These are phyloP conservation scores for Glomus cerebriforme DNA, from an alignment of 192 early-diverging fungal species.

Conservation along the genomic window DNA sequence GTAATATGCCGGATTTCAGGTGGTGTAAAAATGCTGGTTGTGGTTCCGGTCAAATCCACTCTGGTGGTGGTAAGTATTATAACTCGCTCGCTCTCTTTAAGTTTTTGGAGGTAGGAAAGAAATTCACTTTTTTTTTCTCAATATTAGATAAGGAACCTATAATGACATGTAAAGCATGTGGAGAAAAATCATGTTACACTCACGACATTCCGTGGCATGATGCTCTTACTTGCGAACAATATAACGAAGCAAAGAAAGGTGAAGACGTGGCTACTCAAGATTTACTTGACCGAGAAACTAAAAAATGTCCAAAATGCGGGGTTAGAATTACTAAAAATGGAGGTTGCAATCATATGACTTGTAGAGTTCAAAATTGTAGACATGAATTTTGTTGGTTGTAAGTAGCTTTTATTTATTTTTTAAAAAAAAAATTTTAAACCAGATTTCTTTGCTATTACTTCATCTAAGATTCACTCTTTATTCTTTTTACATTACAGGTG, in stretches of 20 bases:
- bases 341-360: constrained; percentile 32
- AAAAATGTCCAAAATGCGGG: constrained; percentile 28
- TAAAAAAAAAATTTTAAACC: background rate
- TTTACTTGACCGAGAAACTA: constrained; percentile 2
- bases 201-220: constrained; percentile 20
- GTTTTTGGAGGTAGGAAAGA: too few species aligned
- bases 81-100: too few species aligned
- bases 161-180: constrained; percentile 20
- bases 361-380: constrained; percentile 1
- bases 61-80: background rate
- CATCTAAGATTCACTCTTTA: background rate
- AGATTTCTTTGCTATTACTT: background rate
- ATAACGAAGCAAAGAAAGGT: background rate
- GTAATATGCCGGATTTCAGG: background rate
- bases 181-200: background rate
- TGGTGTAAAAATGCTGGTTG: background rate
- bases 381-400: constrained; percentile 32
- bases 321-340: constrained; percentile 20
- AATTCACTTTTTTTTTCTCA: background rate
- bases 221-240: constrained; percentile 5
- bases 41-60: background rate
- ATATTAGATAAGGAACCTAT: constrained; percentile 18
- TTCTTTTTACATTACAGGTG: background rate
- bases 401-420: background rate
- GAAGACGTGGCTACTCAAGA: background rate